These are phyloP conservation scores for Madurella mycetomatis DNA, from an alignment of 2,329 filamentous ascomycete species.

Conservation along the genomic window DNA sequence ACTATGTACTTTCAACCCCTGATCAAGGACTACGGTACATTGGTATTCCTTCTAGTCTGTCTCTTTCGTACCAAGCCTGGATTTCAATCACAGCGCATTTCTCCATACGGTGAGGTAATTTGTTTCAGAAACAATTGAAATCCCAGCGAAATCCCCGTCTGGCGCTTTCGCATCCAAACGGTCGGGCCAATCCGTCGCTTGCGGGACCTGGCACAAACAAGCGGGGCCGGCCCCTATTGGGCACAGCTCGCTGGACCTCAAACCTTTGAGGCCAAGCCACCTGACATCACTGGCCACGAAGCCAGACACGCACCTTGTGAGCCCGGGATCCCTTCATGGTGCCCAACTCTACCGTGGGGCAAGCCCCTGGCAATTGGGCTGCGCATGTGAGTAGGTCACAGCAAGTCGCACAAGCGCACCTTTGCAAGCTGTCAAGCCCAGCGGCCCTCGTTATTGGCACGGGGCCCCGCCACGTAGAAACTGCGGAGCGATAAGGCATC, in stretches of 20 bases:
- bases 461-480: slow-evolving; percentile 10
- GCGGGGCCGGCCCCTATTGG: slow-evolving; percentile 4
- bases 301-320: slow-evolving; percentile 4
- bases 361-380: not conserved
- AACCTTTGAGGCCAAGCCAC: not conserved
- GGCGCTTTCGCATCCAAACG: too few species aligned
- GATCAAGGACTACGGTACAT: too few species aligned
- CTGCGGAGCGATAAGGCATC: not conserved
- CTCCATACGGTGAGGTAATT: too few species aligned
- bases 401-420: not conserved
- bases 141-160: too few species aligned
- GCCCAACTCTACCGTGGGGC: slow-evolving; percentile 2
- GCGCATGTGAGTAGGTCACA: slow-evolving; percentile 1
- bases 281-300: slow-evolving; percentile 3
- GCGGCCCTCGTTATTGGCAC: not conserved
- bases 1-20: too few species aligned
- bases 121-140: too few species aligned
- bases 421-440: not conserved
- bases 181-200: too few species aligned
- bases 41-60: too few species aligned
- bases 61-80: too few species aligned
- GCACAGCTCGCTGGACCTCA: not conserved
- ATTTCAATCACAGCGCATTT: too few species aligned
- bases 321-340: not conserved
- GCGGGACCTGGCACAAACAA: not conserved